Percentiles rank a stretch among this genome's conserved stretches.
Conservation (phyloP, 2,329 filamentous ascomycete genomes). For the Pezicula neosporulosa region DNA sequence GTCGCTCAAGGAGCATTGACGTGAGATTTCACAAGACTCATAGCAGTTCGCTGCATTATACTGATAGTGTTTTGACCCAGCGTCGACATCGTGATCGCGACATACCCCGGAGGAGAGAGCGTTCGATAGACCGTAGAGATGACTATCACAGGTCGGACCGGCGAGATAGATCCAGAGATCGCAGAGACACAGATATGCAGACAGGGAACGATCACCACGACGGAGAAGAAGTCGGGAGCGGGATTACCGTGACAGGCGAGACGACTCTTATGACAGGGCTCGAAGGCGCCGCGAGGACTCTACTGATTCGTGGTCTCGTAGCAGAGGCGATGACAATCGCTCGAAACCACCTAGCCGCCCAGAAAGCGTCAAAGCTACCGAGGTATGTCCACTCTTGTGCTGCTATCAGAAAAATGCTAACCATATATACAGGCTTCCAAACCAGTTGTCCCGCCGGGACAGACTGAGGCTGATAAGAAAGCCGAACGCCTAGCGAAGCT, state of each 20-base stretch:
- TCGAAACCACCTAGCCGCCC: slow-evolving; percentile 48
- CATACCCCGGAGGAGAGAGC: slow-evolving; percentile 63
- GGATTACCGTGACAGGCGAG: slow-evolving; percentile 66
- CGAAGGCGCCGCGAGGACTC: slow-evolving; percentile 65
- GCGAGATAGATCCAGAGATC: slow-evolving; percentile 61
- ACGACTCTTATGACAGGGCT: slow-evolving; percentile 66
- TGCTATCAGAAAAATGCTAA: slow-evolving; percentile 8
- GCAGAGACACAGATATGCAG: slow-evolving; percentile 50
- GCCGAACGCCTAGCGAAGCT: slow-evolving; percentile 77
- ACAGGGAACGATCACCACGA: slow-evolving; percentile 56
- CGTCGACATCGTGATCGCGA: slow-evolving; percentile 58
- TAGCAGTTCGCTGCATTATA: slow-evolving; percentile 18
- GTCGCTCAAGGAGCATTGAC: slow-evolving; percentile 59
- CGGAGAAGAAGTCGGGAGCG: slow-evolving; percentile 64
- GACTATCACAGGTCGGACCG: slow-evolving; percentile 60
- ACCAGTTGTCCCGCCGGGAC: slow-evolving; percentile 44
- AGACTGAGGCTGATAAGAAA: slow-evolving; percentile 72
- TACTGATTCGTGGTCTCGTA: slow-evolving; percentile 65
- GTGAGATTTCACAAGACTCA: slow-evolving; percentile 41
- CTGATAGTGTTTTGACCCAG: slow-evolving; percentile 44
- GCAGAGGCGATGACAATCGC: slow-evolving; percentile 63
- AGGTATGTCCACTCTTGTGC: slow-evolving; percentile 45
- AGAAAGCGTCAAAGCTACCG: slow-evolving; percentile 45
- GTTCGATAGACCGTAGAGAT: slow-evolving; percentile 64
- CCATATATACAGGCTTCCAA: slow-evolving; percentile 46